Base-by-base conservation (phyloP, 306 rosid species). In the Biancaea sappan region DNA sequence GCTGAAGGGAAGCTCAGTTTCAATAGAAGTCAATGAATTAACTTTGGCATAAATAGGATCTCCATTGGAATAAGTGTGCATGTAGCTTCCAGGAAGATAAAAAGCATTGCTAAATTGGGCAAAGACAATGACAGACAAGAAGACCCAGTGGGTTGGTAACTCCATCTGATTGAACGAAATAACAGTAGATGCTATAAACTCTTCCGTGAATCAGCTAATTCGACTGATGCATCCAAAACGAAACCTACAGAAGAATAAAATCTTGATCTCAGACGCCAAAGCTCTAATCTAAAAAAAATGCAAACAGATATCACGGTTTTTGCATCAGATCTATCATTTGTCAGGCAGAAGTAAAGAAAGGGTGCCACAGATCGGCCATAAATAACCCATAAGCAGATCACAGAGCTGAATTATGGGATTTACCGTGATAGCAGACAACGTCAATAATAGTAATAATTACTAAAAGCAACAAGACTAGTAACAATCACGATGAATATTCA, bases 31-130 rank as follows among this genome's bases (percentile, higher is more conserved):
- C 89, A 93, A 81, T 53, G 98, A 93, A 87, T 93, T 89, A 59
- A 93, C 94, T 78, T 93, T 93, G 21, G 94, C 89, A 64, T n/a
- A 69, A 56, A 93, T 91, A 4, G 4, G 11, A 37, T 86, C 86
- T 67, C 80, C 86, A 41, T 72, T 59, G n/a, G 94, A 78, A 84
- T 91, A 94, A 2, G 92, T 90, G 69, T 91, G 88, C 96, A 91
- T 89, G 90, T 91, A 94, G 82, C 96, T 94, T 47, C 96, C 98
- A 0, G 98, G 98, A 5, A 94, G 96, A 76, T 91, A 94, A 81
- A 94, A 94, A 28, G 88, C 96, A 85, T 82, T 28, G 58, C 84
- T 57, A 60, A 73, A 24, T 68, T 76, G 80, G 41, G 82, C 69
- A 76, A 80, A 80, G n/a, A 80, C 72, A 66, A 85, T 1, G 51